Base-by-base conservation (phyloP, 2,329 filamentous ascomycete species). In the Fusarium clavum region DNA sequence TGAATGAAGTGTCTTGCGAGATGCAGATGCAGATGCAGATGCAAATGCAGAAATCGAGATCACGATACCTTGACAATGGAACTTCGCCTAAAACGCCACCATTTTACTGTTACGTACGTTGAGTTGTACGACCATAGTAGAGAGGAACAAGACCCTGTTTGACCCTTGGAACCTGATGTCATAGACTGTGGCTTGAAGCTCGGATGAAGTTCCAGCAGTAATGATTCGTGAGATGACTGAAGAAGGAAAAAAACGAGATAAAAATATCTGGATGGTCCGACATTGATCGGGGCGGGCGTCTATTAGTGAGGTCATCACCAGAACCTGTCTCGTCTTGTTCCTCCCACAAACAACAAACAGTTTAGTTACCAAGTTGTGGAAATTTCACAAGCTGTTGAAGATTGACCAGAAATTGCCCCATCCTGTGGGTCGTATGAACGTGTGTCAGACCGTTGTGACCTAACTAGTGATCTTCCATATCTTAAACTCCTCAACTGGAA, bases 221-320 rank as follows among this genome's bases (percentile, higher is more conserved):
- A 13, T n/a, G 34, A 22, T 41, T 22, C 34, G 34, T 38, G 10
- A 38, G 18, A 38, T 38, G 18, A 38, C 34, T 38, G 18, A 12
- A 43, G 49, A 13, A 43, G 20, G 9, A 27, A 38, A 18, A 40
- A 20, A 20, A 38, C 18, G 34, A 38, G 34, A 38, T 38, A 16
- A 29, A 27, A 54, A 34, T 51, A 56, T 20, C 29, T 20, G 22
- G 5, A 22, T 12, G n/a, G 48, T 14, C 68, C 68, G 68, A 71
- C 48, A 29, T 24, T 16, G 7, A 57, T 70, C 56, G 59, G 64
- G 41, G 54, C 25, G 18, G 49, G 49, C 24, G 34, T 49, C 13
- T 29, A n/a, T 18, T 25, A 27, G 29, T 58, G 71, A 73, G 58
- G 61, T 64, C 65, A 72, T 73, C 68, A 48, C 53, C 24, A 70